A percentile compares a stretch with the other conserved stretches of the same genome.
Conservation (phyloP, 208 protist species). For the Strigomonas culicis region DNA sequence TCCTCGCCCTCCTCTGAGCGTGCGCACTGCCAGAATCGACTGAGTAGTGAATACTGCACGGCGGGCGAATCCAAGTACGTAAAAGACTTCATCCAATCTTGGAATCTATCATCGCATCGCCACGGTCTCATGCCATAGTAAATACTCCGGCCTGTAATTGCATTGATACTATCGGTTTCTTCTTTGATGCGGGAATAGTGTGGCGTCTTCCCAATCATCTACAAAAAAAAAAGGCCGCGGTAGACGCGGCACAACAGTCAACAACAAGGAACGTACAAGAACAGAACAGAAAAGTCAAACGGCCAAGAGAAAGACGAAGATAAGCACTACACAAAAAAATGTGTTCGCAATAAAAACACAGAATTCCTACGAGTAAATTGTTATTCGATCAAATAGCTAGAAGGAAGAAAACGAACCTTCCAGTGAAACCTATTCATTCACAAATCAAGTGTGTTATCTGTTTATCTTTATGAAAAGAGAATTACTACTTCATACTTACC, state of each 20-base stretch:
- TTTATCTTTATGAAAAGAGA: slow-evolving; percentile 11
- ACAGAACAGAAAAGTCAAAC: slow-evolving; percentile 12
- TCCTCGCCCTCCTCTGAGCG: slow-evolving; percentile 50
- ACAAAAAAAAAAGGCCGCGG: not conserved
- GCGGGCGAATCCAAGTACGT: slow-evolving; percentile 38
- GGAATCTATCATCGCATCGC: slow-evolving; percentile 82
- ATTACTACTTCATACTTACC: not conserved
- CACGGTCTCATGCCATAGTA: slow-evolving; percentile 81
- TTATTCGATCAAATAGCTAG: no score
- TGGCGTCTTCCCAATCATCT: slow-evolving; percentile 36
- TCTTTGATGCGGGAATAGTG: slow-evolving; percentile 74
- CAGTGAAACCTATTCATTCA: no score
- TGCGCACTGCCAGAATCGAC: slow-evolving; percentile 40
- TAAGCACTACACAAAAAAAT: slow-evolving; percentile 16
- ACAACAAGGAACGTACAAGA: slow-evolving; percentile 5
- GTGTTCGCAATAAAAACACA: slow-evolving; percentile 16
- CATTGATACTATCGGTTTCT: slow-evolving; percentile 58
- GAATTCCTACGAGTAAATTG: not conserved
- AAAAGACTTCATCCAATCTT: slow-evolving; percentile 71
- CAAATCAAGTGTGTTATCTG: no score
- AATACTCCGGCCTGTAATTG: slow-evolving; percentile 71
- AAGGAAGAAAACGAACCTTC: no score
- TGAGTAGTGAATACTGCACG: slow-evolving; percentile 33
- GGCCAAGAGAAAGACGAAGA: not conserved
- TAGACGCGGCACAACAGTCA: not conserved